These are phyloP conservation scores for Boletus coccyginus DNA, from an alignment of 768 basidiomycete genomes.

Conservation along the genomic window DNA sequence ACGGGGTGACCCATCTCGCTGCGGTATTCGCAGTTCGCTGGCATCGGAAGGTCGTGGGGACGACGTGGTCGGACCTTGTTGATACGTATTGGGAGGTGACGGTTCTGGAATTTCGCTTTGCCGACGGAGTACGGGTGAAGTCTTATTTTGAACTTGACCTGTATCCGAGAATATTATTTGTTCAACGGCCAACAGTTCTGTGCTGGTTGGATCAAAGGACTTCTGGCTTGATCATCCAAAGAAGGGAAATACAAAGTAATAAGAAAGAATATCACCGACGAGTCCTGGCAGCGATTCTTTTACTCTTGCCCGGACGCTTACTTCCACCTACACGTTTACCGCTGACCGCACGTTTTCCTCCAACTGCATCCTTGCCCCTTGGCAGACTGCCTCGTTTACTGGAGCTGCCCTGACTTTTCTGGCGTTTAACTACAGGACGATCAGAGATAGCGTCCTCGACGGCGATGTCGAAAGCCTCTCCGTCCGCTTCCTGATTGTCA, in stretches of 20 bases:
- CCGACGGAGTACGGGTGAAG: neutral
- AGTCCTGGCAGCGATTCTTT: conserved; percentile 44
- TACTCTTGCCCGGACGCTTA: conserved; percentile 61
- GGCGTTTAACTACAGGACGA: conserved; percentile 60
- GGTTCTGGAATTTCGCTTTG: neutral
- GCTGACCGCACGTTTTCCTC: conserved; percentile 3
- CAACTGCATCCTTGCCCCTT: conserved; percentile 42
- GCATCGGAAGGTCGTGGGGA: conserved; percentile 29
- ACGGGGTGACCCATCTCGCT: conserved; percentile 31
- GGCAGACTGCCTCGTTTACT: conserved; percentile 34
- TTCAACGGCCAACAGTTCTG: neutral
- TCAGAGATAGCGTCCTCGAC: conserved; percentile 87
- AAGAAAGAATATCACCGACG: conserved; percentile 22
- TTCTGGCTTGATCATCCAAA: neutral
- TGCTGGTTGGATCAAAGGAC: neutral
- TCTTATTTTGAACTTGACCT: neutral
- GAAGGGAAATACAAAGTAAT: conserved; percentile 3
- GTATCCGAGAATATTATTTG: neutral
- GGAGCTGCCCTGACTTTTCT: conserved; percentile 27
- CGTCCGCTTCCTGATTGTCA: conserved; percentile 55
- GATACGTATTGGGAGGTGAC: conserved; percentile 18
- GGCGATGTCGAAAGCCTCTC: conserved; percentile 78
- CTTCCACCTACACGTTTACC: conserved; percentile 32
- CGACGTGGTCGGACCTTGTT: conserved; percentile 29
- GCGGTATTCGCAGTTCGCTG: conserved; percentile 30